Evolutionary conservation across 345 rosid genomes (phyloP).

Genomic region (Gossypium ekmanianum): DNA sequence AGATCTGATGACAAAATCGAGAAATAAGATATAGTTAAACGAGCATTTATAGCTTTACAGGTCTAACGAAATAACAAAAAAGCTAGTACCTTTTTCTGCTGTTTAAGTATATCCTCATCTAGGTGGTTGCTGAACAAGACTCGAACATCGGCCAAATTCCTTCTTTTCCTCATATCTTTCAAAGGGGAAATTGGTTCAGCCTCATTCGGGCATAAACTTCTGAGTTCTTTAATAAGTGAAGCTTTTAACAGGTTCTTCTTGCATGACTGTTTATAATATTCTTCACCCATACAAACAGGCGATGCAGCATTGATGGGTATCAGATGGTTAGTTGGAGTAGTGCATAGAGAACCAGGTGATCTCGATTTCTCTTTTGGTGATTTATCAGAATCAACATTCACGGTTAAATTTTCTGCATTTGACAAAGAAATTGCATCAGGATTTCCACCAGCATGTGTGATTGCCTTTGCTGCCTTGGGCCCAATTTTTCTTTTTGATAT

Average conservation of each 20-base stretch:
- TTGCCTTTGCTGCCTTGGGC: constrained; percentile 6
- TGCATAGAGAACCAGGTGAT: constrained; percentile 27
- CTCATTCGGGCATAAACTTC: constrained; percentile 35
- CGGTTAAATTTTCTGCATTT: constrained; percentile 18
- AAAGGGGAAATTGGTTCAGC: constrained; percentile 38
- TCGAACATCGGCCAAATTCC: constrained; percentile 57
- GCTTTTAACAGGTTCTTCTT: constrained; percentile 48
- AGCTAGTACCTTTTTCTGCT: constrained; percentile 67
- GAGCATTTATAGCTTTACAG: neutral
- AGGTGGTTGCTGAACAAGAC: constrained; percentile 86
- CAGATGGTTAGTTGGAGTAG: constrained; percentile 33
- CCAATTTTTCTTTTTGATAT: constrained; percentile 8
- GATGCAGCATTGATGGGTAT: constrained; percentile 54
- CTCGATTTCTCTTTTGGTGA: constrained; percentile 27
- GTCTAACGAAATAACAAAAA: neutral
- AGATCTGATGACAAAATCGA: constrained; percentile 43
- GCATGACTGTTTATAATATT: constrained; percentile 56
- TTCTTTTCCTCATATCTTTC: constrained; percentile 65
- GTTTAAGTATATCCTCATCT: constrained; percentile 67
- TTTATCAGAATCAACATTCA: constrained; percentile 18
- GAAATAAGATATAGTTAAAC: constrained; percentile 21
- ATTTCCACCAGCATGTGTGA: constrained; percentile 12
- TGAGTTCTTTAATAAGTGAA: constrained; percentile 43
- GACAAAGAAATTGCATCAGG: constrained; percentile 17
- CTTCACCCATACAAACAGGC: constrained; percentile 81